Evolutionary conservation across 768 basidiomycete genomes (phyloP).

Genomic region (Rhodotorula toruloides): DNA sequence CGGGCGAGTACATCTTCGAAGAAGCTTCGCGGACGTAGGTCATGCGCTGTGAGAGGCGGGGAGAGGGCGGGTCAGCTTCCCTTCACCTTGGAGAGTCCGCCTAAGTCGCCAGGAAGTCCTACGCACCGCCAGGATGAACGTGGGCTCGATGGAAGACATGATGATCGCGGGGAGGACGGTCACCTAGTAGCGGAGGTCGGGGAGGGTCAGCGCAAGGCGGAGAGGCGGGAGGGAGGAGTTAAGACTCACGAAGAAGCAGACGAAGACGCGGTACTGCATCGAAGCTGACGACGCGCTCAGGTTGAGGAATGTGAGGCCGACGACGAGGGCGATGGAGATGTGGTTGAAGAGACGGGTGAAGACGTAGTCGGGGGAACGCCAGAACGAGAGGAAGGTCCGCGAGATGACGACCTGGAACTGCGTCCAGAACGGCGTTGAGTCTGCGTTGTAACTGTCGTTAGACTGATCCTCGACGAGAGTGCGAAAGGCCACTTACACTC

Average conservation of each 20-base stretch:
- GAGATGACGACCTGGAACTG: conserved; percentile 65
- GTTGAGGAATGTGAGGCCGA: conserved; percentile 57
- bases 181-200: no score
- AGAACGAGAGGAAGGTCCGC: conserved; percentile 66
- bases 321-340: conserved; percentile 50
- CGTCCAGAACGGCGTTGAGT: conserved; percentile 69
- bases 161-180: conserved; percentile 70
- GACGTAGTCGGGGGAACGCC: conserved; percentile 79
- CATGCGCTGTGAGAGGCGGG: conserved; percentile 17
- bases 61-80: neutral
- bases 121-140: conserved; percentile 65
- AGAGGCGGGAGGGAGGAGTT: neutral
- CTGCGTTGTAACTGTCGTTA: no score
- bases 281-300: conserved; percentile 59
- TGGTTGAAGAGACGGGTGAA: conserved; percentile 76
- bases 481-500: no score
- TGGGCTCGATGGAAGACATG: conserved; percentile 73
- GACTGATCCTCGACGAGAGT: no score
- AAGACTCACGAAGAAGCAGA: conserved; percentile 50
- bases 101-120: conserved; percentile 47
- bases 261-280: conserved; percentile 54
- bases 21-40: conserved; percentile 57
- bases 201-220: conserved; percentile 50
- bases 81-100: neutral
- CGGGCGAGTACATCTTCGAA: conserved; percentile 77